phyloP scores from a whole-genome alignment of 2,329 filamentous ascomycete genomes.

The Tolypocladium ovalisporum region DNA sequence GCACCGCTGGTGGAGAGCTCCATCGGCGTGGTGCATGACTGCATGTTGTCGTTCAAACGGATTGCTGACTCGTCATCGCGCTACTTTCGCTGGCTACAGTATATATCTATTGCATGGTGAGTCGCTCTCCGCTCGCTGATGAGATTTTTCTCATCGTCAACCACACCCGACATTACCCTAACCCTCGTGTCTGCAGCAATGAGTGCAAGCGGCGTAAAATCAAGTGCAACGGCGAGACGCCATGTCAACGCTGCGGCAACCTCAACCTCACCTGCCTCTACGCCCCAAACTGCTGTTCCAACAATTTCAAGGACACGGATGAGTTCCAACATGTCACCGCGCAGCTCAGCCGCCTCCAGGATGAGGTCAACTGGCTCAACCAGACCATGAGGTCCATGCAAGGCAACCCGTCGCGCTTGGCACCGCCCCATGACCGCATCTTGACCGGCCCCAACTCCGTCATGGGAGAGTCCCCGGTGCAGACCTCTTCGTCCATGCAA shows the following conservation, averaged over 20 bases:
- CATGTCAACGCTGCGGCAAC: conserved; percentile 58
- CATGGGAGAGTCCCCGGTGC: conserved; percentile 31
- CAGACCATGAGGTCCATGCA: conserved; percentile 60
- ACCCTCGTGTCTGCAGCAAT: conserved; percentile 35
- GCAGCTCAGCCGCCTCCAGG: conserved; percentile 65
- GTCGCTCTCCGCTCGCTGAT: conserved; percentile 9
- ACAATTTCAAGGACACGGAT: conserved; percentile 83
- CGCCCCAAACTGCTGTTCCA: conserved; percentile 56
- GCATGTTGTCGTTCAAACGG: not conserved
- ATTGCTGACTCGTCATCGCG: not conserved
- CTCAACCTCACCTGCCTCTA: conserved; percentile 57
- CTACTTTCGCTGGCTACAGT: conserved; percentile 21
- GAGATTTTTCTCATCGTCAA: not conserved
- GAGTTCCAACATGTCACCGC: conserved; percentile 76
- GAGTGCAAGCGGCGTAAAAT: conserved; percentile 68
- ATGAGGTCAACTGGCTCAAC: conserved; percentile 72
- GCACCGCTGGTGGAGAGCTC: not conserved
- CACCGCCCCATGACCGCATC: conserved; percentile 30
- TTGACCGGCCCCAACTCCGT: conserved; percentile 19
- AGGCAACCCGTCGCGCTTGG: conserved; percentile 34
- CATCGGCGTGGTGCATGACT: not conserved
- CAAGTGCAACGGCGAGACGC: conserved; percentile 61
- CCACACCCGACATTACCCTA: not conserved
- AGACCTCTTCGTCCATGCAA: conserved; percentile 24
- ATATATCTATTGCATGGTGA: conserved; percentile 53